phyloP scores from a whole-genome alignment of 441 rosid species.

The Omphalea diandra region DNA sequence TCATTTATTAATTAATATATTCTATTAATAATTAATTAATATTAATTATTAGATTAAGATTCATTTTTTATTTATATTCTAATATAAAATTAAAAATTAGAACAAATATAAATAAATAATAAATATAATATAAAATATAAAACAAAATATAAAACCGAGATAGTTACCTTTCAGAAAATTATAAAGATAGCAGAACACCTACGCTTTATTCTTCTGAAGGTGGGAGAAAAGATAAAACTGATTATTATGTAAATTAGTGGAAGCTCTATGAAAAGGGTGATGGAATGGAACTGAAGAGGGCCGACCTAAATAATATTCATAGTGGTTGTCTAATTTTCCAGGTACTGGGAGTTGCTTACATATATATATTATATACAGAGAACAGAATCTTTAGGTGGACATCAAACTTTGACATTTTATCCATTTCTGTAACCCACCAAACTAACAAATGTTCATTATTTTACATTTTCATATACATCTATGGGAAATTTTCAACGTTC shows the following conservation, averaged over 20 bases:
- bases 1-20: no score
- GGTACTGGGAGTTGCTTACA: neutral
- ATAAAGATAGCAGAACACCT: neutral
- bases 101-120: no score
- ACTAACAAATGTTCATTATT: neutral
- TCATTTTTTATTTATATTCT: no score
- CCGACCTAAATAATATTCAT: no score
- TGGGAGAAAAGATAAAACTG: neutral
- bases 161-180: neutral
- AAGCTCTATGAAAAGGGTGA: neutral
- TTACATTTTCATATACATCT: neutral
- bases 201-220: neutral
- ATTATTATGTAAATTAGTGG: no score
- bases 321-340: neutral
- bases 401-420: conserved; percentile 14
- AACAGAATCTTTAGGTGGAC: conserved; percentile 13
- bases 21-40: no score
- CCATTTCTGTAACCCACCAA: conserved; percentile 24
- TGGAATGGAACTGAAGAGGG: neutral
- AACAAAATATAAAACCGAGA: neutral
- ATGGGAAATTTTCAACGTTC: neutral
- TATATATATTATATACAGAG: no score
- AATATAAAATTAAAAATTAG: no score
- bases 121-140: no score
- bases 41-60: no score